Evolutionary conservation across 2,329 filamentous ascomycete species (phyloP).

Genomic region (Phyllosticta ampelicida): DNA sequence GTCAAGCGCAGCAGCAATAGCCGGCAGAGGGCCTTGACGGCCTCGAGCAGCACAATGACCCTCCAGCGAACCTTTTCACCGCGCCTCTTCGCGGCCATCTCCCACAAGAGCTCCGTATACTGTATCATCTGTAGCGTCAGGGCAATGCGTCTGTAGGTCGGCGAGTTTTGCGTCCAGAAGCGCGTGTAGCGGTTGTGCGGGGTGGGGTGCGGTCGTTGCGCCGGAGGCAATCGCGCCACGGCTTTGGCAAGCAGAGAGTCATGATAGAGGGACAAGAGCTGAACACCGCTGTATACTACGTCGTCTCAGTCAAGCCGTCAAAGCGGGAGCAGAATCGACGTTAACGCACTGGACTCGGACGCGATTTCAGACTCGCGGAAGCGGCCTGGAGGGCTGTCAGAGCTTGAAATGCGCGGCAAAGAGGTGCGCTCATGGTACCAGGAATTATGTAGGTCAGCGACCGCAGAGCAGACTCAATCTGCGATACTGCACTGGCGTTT

Average conservation of each 20-base stretch:
- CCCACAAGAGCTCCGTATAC: conserved; percentile 92
- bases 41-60: conserved; percentile 73
- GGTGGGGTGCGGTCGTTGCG: conserved; percentile 41
- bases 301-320: conserved; percentile 14
- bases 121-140: conserved; percentile 79
- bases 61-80: conserved; percentile 78
- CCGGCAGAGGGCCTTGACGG: conserved; percentile 74
- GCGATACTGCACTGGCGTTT: conserved; percentile 85
- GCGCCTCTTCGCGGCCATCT: conserved; percentile 86
- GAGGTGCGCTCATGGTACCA: conserved; percentile 38
- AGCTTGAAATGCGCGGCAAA: background rate
- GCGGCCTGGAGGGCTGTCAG: conserved; percentile 44
- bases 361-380: conserved; percentile 90
- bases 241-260: conserved; percentile 69
- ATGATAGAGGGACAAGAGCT: conserved; percentile 86
- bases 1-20: conserved; percentile 73
- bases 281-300: conserved; percentile 70
- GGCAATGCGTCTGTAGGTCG: conserved; percentile 70
- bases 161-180: conserved; percentile 51
- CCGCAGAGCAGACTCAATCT: conserved; percentile 86
- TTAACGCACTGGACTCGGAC: conserved; percentile 62
- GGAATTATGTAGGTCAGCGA: conserved; percentile 95
- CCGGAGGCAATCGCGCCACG: conserved; percentile 44
- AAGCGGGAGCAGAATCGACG: conserved; percentile 8
- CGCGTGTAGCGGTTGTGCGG: conserved; percentile 54